Conservation (phyloP, 371 early-diverging fungal genomes). For the Actinomucor elegans region DNA sequence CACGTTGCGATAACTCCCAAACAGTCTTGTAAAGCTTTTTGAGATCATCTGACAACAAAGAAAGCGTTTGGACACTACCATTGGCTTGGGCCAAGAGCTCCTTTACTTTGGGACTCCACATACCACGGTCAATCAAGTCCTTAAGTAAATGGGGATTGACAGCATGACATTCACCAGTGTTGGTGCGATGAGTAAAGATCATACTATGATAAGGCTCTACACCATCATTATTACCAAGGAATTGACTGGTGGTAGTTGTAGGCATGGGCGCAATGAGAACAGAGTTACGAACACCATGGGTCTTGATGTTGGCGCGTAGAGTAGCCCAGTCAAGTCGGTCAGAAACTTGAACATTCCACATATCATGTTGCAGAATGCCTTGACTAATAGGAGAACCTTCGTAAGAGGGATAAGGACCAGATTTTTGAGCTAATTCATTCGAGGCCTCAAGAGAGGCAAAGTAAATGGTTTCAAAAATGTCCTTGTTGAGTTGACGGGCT, state of each 20-base stretch:
- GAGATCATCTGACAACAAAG: constrained; percentile 81
- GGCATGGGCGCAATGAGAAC: constrained; percentile 98
- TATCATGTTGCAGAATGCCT: constrained; percentile 94
- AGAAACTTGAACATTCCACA: constrained; percentile 82
- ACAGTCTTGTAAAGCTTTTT: constrained; percentile 97
- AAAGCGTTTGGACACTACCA: constrained; percentile 90
- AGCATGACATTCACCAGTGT: constrained; percentile 98
- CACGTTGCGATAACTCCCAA: constrained; percentile 95
- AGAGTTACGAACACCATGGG: constrained; percentile 93
- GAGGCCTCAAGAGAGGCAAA: constrained; percentile 94
- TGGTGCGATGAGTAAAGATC: constrained; percentile 94
- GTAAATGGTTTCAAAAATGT: constrained; percentile 97
- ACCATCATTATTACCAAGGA: constrained; percentile 98
- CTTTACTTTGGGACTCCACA: constrained; percentile 95
- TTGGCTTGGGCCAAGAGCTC: constrained; percentile 92
- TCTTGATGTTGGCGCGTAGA: constrained; percentile 77
- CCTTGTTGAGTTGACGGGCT: constrained; percentile 83
- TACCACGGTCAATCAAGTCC: constrained; percentile 86
- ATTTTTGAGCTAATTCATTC: constrained; percentile 80
- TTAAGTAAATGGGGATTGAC: constrained; percentile 95
- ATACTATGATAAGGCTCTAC: constrained; percentile 96
- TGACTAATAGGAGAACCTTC: constrained; percentile 86
- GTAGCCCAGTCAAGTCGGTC: constrained; percentile 88
- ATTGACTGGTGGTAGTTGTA: constrained; percentile 96
- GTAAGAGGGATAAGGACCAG: constrained; percentile 90